Base-by-base conservation (phyloP, 1,139 yeast species). In the Yamadazyma siamensis region DNA sequence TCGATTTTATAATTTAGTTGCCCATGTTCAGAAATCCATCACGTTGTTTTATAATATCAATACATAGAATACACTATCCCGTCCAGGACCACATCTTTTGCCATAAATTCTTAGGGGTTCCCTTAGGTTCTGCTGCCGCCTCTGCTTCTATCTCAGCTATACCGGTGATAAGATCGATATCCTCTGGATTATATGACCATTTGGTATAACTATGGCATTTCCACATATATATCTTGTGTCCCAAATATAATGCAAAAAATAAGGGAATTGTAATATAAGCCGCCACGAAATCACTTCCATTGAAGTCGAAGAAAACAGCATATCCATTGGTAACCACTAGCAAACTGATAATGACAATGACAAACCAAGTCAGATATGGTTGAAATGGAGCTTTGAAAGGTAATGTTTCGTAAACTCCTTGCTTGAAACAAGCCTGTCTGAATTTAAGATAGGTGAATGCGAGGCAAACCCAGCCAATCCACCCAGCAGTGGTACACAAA, bases 231-330 rank as follows among this genome's bases (percentile, higher is more conserved):
- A 66, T 61, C 50, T 63, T 68, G n/a, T 77, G 22, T 4, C 72
- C 25, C 49, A 83, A 83, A 71, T 81, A 81, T 13, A 54, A 56
- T 9, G 79, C 39, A 42, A 69, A 82, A 49, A 82, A 81, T 35
- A 84, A 53, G 4, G 76, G 75, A 35, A 78, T 52, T 47, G 85
- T 84, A 0, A 78, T 82, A 53, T 81, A 85, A 6, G 91, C 88
- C 35, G 77, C 70, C 15, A 80, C 56, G 38, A 80, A 70, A 23
- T 76, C 69, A 85, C 84, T 80, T 7, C 56, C 48, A 28, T 66
- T 77, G 41, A 61, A 63, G 26, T 67, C 58, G 52, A 78, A 68
- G 13, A 58, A 49, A 3, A 72, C 60, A 29, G 44, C 34, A n/a
- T 34, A 25, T 3, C 47, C 49, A 9, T 63, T 68, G 31, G 62